Percentiles rank a stretch among this genome's conserved stretches.
Conservation (phyloP, 305 asterid genomes). For the Withania somnifera region DNA sequence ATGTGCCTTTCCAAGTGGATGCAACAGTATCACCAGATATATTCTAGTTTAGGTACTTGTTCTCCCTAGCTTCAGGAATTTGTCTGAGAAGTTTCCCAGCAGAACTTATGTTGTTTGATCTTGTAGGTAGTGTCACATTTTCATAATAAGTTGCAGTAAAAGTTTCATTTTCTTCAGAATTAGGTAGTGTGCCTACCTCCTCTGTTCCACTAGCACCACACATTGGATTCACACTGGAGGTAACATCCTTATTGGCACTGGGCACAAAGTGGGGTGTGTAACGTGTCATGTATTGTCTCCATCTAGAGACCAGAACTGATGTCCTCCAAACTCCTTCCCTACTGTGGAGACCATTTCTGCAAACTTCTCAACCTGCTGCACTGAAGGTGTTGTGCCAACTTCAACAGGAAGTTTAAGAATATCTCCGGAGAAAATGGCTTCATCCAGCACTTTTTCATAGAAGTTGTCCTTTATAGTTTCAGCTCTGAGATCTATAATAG, state of each 20-base stretch:
- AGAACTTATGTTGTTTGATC: conserved; percentile 12
- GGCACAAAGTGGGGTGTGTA: conserved; percentile 14
- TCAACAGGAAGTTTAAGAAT: conserved; percentile 75
- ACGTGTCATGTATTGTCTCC: conserved; percentile 76
- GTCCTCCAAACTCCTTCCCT: conserved; percentile 92
- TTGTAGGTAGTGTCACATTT: conserved; percentile 20
- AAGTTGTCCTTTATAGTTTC: conserved; percentile 78
- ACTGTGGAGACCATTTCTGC: conserved; percentile 66
- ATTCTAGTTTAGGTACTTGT: conserved; percentile 2
- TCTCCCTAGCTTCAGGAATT: conserved; percentile 19
- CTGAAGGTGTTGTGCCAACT: conserved; percentile 68
- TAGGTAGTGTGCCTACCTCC: conserved; percentile 16
- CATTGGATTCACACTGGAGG: conserved; percentile 19
- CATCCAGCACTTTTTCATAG: conserved; percentile 43
- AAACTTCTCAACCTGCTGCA: conserved; percentile 66
- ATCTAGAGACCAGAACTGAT: conserved; percentile 72
- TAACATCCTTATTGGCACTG: conserved; percentile 16
- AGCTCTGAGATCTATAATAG: conserved; percentile 83
- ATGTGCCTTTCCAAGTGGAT: conserved; percentile 14
- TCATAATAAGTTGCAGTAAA: conserved; percentile 16
- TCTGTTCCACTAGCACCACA: conserved; percentile 27
- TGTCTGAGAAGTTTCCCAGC: conserved; percentile 17
- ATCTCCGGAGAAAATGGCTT: conserved; percentile 43
- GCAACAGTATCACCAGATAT: conserved; percentile 14
- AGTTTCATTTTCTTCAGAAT: conserved; percentile 16